A percentile compares a stretch with the other conserved stretches of the same genome.
Conservation (phyloP, 1,284 basidiomycete genomes). For the Apiotrichum brassicae region DNA sequence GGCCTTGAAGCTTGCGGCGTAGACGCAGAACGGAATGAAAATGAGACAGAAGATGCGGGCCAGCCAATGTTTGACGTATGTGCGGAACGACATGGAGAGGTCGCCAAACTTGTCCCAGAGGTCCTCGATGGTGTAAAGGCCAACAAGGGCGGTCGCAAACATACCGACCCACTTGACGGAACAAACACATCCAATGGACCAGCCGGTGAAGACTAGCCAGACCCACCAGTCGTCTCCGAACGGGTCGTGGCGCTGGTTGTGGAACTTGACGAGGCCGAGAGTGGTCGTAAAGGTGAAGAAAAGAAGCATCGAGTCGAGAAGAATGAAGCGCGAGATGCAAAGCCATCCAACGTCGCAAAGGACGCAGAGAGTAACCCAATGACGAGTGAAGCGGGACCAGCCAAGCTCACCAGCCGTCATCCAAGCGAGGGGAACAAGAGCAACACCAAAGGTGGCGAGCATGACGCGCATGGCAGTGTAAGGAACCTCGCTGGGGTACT, state of each 20-base stretch:
- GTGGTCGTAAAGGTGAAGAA: constrained; percentile 98
- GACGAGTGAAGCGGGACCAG: constrained; percentile 82
- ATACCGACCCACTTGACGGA: constrained; percentile 96
- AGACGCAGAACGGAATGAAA: constrained; percentile 80
- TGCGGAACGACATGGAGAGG: constrained; percentile 74
- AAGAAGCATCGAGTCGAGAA: constrained; percentile 94
- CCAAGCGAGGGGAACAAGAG: constrained; percentile 93
- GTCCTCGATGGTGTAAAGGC: constrained; percentile 94
- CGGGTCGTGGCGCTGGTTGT: constrained; percentile 86
- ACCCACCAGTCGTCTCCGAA: constrained; percentile 96
- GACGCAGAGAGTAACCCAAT: constrained; percentile 90
- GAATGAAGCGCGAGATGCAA: constrained; percentile 92
- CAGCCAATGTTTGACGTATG: constrained; percentile 85
- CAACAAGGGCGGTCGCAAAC: constrained; percentile 89
- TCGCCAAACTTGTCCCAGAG: constrained; percentile 99
- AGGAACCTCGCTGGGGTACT: constrained; percentile 78
- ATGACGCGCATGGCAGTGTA: constrained; percentile 93
- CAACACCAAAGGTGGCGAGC: constrained; percentile 87
- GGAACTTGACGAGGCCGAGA: constrained; percentile 91
- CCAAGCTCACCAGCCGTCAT: constrained; percentile 92
- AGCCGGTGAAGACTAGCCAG: constrained; percentile 84
- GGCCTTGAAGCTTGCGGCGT: constrained; percentile 90
- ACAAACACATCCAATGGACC: constrained; percentile 91
- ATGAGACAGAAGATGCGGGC: constrained; percentile 83
- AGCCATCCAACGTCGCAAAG: constrained; percentile 91